Conservation (phyloP, 805 yeast species). For the Komagataella populi region DNA sequence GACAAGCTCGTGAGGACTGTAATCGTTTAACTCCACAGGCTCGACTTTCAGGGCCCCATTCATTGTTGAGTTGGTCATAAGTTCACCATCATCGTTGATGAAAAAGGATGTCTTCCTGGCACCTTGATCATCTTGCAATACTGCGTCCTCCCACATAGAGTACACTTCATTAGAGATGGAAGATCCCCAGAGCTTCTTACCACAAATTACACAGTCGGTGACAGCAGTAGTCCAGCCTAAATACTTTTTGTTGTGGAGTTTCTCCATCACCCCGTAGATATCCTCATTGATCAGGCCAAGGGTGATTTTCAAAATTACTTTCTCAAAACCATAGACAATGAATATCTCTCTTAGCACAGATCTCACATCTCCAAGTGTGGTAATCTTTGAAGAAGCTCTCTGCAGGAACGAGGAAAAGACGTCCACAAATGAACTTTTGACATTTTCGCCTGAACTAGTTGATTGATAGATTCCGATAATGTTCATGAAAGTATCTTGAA, state of each 20-base stretch:
- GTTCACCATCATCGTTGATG: constrained; percentile 2
- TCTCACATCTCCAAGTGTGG: constrained; percentile 47
- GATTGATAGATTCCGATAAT: constrained; percentile 17
- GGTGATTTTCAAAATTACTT: constrained; percentile 35
- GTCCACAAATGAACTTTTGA: constrained; percentile 30
- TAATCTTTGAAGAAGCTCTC: constrained; percentile 28
- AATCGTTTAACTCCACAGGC: background rate
- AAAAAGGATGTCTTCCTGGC: constrained; percentile 3
- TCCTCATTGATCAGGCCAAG: constrained; percentile 43
- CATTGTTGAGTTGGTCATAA: constrained; percentile 1
- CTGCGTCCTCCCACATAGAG: constrained; percentile 40
- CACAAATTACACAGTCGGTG: constrained; percentile 65
- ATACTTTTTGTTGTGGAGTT: constrained; percentile 24
- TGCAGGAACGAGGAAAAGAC: constrained; percentile 44
- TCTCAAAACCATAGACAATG: constrained; percentile 51
- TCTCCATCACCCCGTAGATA: constrained; percentile 31
- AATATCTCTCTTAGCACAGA: constrained; percentile 50
- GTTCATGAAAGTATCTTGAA: constrained; percentile 27
- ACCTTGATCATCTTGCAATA: constrained; percentile 2
- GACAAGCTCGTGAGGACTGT: constrained; percentile 19
- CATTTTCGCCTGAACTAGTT: background rate
- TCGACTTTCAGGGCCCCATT: background rate
- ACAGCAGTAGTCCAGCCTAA: constrained; percentile 52
- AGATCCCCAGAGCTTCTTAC: constrained; percentile 59
- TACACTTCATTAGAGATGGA: constrained; percentile 35